Conservation (phyloP, 352 stramenopile species). For the Thalassiosira exigua region DNA sequence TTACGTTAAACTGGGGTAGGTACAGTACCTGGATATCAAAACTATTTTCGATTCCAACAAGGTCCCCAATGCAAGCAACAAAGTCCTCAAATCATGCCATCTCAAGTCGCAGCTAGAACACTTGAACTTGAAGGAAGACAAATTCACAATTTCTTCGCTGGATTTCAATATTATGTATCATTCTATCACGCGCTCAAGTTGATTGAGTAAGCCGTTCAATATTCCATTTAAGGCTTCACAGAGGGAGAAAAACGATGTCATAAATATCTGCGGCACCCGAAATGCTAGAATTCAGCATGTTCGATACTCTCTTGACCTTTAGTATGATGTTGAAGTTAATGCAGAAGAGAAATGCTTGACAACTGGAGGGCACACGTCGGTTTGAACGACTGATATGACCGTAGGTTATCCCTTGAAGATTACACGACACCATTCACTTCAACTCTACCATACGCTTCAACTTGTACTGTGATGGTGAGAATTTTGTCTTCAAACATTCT, state of each 20-base stretch:
- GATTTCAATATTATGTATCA: constrained; percentile 28
- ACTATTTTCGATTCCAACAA: background rate
- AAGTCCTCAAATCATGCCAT: background rate
- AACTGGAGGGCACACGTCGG: too few species aligned
- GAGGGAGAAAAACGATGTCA: constrained; percentile 7
- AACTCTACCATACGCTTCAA: too few species aligned
- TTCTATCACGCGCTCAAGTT: constrained; percentile 15
- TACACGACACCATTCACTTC: too few species aligned
- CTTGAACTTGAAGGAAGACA: background rate
- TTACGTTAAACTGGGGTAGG: background rate
- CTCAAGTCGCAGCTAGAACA: constrained; percentile 5
- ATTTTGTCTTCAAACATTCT: too few species aligned
- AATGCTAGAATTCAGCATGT: constrained; percentile 35
- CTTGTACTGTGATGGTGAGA: too few species aligned
- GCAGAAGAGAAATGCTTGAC: too few species aligned
- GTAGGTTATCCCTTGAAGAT: too few species aligned
- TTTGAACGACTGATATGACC: too few species aligned
- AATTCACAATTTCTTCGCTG: background rate
- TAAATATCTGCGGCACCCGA: constrained; percentile 10
- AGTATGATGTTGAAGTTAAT: too few species aligned
- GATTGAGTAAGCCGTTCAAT: constrained; percentile 4
- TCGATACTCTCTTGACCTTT: constrained; percentile 29
- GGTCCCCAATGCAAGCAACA: background rate
- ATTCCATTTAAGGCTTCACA: constrained; percentile 4
- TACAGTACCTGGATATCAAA: background rate